Base-by-base conservation (phyloP, 345 rosid species). In the Psidium guajava region DNA sequence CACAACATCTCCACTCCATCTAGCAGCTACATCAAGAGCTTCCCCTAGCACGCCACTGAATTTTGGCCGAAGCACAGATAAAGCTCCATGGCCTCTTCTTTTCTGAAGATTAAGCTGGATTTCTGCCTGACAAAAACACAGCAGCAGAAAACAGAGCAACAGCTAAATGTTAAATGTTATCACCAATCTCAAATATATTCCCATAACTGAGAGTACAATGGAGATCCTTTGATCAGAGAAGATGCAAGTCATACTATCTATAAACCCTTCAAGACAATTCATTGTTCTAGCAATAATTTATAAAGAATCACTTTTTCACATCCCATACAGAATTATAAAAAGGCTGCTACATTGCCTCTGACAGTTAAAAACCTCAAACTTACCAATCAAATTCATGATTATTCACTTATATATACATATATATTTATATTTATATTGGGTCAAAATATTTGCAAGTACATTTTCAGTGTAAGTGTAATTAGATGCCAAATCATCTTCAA, bases 1-100 rank as follows among this genome's bases (percentile, higher is more conserved):
- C 89, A 97, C 99, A 93, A 97, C 99, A 91, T 97, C 99, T 84
- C 99, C 99, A 69, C 98, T 97, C 98, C 98, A 97, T 90, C 99
- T 93, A 84, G 93, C 96, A 85, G 98, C 96, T 87, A 95, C 94
- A 85, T 97, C 98, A 81, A 97, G 89, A 87, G 98, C 96, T 94
- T 97, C 98, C 82, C 99, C 99, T 50, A 97, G 94, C 85, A 95
- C 95, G 87, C 99, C 98, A 73, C 98, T 97, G 89, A 97, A 97
- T 91, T 97, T 97, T 82, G 99, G 99, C 86, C 89, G 91, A 83
- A 95, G 93, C 55, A 94, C 98, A 82, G 98, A 95, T 92, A 97
- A 74, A 89, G 95, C 59, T 54, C 99, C 98, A 88, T 95, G 99
- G 84, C 99, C 99, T 88, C 96, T 94, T 89, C 99, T 91, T 91